phyloP scores from a whole-genome alignment of 257 asterid species.

The Plantago elongata region DNA sequence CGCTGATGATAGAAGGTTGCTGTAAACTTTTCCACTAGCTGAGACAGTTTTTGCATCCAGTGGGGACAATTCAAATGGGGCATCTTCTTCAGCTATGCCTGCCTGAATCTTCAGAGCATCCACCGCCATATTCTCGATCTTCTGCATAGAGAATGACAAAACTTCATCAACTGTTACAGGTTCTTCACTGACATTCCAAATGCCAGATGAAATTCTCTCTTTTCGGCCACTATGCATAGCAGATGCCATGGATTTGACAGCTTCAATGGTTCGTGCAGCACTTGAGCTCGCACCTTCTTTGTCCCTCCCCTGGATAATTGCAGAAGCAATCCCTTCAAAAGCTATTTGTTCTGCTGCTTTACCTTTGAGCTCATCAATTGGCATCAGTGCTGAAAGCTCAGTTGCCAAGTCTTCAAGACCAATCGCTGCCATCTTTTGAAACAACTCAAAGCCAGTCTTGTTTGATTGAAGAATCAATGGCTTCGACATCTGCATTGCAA shows the following conservation, averaged over 20 bases:
- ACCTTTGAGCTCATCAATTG: slow-evolving; percentile 73
- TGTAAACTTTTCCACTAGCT: slow-evolving; percentile 25
- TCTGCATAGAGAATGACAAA: slow-evolving; percentile 64
- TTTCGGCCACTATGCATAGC: slow-evolving; percentile 58
- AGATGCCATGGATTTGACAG: slow-evolving; percentile 62
- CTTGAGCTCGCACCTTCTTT: slow-evolving; percentile 81
- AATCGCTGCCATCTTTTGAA: slow-evolving; percentile 63
- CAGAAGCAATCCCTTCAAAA: slow-evolving; percentile 88
- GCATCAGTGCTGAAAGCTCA: slow-evolving; percentile 56
- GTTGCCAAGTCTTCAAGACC: slow-evolving; percentile 64
- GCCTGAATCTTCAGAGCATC: slow-evolving; percentile 79
- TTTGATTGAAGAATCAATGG: slow-evolving; percentile 48
- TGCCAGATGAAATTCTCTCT: slow-evolving; percentile 66
- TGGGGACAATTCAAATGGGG: slow-evolving; percentile 79
- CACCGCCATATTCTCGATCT: slow-evolving; percentile 65
- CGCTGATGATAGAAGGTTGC: slow-evolving; percentile 44
- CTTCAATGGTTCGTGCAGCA: slow-evolving; percentile 66
- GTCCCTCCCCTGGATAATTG: slow-evolving; percentile 72
- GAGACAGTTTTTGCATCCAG: slow-evolving; percentile 25
- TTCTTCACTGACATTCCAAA: slow-evolving; percentile 68
- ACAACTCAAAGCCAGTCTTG: slow-evolving; percentile 53
- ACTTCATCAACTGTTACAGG: slow-evolving; percentile 53
- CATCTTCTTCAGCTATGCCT: slow-evolving; percentile 58
- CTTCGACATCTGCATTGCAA: slow-evolving; percentile 81
- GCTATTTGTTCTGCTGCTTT: slow-evolving; percentile 93